Conservation (phyloP, 345 rosid genomes). For the Murraya koenigii region DNA sequence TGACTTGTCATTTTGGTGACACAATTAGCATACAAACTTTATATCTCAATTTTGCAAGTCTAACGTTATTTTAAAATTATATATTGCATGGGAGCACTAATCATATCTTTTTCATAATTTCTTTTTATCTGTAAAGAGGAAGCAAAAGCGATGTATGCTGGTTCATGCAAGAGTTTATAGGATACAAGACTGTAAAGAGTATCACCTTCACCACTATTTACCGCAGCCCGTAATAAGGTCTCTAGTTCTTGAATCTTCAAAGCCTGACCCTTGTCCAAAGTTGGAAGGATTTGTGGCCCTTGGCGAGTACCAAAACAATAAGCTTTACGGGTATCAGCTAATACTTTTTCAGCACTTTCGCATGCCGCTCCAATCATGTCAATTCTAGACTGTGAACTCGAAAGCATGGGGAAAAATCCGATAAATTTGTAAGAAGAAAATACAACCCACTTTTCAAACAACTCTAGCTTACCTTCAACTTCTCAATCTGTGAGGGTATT, state of each 20-base stretch:
- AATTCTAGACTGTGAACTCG: slow-evolving; percentile 62
- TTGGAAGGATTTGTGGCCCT: slow-evolving; percentile 77
- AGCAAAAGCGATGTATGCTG: background rate
- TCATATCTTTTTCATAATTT: background rate
- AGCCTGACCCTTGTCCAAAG: slow-evolving; percentile 83
- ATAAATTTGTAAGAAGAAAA: background rate
- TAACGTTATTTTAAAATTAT: background rate
- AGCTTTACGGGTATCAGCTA: slow-evolving; percentile 86
- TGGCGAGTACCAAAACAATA: slow-evolving; percentile 78
- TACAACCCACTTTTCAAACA: background rate
- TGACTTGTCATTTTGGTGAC: background rate
- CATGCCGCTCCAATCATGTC: slow-evolving; percentile 91
- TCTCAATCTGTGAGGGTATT: slow-evolving; percentile 65
- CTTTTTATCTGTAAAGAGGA: background rate
- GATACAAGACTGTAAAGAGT: background rate
- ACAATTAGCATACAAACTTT: background rate
- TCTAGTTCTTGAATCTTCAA: slow-evolving; percentile 90
- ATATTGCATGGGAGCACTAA: background rate
- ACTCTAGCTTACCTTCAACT: slow-evolving; percentile 54
- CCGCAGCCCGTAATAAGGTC: slow-evolving; percentile 70
- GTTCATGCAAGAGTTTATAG: background rate
- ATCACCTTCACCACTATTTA: slow-evolving; percentile 73
- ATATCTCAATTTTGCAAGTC: background rate
- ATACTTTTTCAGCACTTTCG: slow-evolving; percentile 82
- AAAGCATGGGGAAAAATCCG: slow-evolving; percentile 12